phyloP scores from a whole-genome alignment of 331 rosid genomes.

The Telfairia occidentalis region DNA sequence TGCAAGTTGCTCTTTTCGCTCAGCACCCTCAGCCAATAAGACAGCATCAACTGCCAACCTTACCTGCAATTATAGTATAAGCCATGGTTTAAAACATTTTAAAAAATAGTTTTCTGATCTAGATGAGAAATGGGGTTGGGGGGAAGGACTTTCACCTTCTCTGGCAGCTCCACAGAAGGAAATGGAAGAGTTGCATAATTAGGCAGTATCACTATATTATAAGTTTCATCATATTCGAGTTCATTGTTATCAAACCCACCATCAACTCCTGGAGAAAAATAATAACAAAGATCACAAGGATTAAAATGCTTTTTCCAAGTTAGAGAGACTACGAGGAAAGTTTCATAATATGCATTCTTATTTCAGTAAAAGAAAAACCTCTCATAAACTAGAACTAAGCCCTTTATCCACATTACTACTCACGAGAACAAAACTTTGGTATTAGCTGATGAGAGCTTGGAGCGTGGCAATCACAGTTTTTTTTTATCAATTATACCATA shows the following conservation, averaged over 20 bases:
- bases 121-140: neutral
- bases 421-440: neutral
- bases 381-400: neutral
- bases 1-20: slow-evolving; percentile 77
- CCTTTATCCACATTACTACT: neutral
- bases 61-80: slow-evolving; percentile 37
- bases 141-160: slow-evolving; percentile 49
- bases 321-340: neutral
- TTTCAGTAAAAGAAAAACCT: neutral
- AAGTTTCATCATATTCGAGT: slow-evolving; percentile 56
- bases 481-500: neutral
- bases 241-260: slow-evolving; percentile 92
- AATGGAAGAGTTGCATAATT: slow-evolving; percentile 69
- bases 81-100: neutral
- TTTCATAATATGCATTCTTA: neutral
- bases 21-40: slow-evolving; percentile 76
- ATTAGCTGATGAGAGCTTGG: neutral
- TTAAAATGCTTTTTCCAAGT: neutral
- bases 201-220: slow-evolving; percentile 59
- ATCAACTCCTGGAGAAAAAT: slow-evolving; percentile 46
- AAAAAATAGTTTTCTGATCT: neutral
- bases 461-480: neutral
- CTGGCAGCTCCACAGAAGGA: slow-evolving; percentile 94
- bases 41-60: slow-evolving; percentile 85
- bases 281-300: neutral